phyloP scores from a whole-genome alignment of 2,329 filamentous ascomycete species.

The Aspergillus japonicus region DNA sequence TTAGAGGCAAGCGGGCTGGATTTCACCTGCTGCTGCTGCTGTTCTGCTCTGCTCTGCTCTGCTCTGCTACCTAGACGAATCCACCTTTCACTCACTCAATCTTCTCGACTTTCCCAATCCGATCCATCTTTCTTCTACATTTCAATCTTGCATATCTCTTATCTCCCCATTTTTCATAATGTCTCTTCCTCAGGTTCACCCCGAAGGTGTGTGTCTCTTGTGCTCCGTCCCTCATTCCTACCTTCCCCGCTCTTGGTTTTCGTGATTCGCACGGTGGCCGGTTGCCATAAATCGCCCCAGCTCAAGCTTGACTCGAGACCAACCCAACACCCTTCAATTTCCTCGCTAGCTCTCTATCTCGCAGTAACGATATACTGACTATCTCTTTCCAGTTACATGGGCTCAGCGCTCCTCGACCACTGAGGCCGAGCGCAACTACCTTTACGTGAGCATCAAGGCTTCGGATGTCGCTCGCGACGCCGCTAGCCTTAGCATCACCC shows the following conservation, averaged over 20 bases:
- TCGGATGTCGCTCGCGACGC: conserved; percentile 75
- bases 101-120: conserved; percentile 10
- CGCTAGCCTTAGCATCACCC: conserved; percentile 79
- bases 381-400: conserved; percentile 73
- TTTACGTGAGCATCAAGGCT: conserved; percentile 89
- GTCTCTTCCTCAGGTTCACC: conserved; percentile 37
- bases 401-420: conserved; percentile 85
- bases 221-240: conserved; percentile 17
- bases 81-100: not conserved
- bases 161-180: conserved; percentile 19
- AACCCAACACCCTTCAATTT: not conserved
- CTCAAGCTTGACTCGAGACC: not conserved
- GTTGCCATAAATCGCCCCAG: conserved; percentile 11
- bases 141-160: conserved; percentile 9
- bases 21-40: conserved; percentile 15
- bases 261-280: conserved; percentile 4
- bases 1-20: conserved; percentile 21
- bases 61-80: conserved; percentile 17
- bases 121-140: conserved; percentile 3
- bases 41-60: conserved; percentile 15
- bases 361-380: conserved; percentile 4
- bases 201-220: conserved; percentile 46
- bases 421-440: conserved; percentile 84
- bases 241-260: conserved; percentile 31
- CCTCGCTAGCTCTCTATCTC: conserved; percentile 9